Base-by-base conservation (phyloP, 83 land plant species). In the Thuja plicata region DNA sequence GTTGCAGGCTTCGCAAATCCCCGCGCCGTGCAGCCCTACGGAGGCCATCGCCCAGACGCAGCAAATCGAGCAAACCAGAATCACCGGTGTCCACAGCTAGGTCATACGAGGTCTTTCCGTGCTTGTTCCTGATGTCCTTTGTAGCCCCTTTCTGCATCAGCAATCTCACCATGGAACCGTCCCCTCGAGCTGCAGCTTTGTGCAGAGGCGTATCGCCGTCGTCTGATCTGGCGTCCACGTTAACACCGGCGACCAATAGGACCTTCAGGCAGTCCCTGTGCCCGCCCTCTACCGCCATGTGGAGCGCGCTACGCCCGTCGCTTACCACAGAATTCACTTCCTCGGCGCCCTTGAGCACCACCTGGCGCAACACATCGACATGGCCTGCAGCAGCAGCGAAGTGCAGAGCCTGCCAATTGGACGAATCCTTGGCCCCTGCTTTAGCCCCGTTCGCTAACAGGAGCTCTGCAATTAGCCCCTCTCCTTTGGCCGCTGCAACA, bases 181-280 rank as follows among this genome's bases (percentile, higher is more conserved):
- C 92, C 12, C 93, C 94, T 12, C 77, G 17, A 0, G 87, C 88
- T 15, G 96, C 93, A 0, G 93, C 94, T 0, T 83, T 87, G 82
- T 93, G 94, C 8, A 94, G 89, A 3, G 94, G 85, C n/a, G 96
- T 93, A 38, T 86, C 90, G 3, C 96, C 94, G 41, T 90, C 89
- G 6, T 27, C 46, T 7, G 83, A 35, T 32, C 90, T 40, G 40
- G 87, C 77, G 73, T 94, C 91, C 35, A 89, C 41, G 15, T 50
- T 17, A 5, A 93, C 91, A 2, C 93, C 93, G 17, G 62, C 88
- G 0, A 90, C 91, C 40, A 94, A 52, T 38, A 93, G 86, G 8
- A 91, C 88, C 84, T 88, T 54, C 1, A 89, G 90, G 87, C 94
- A 92, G 71, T 90, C 93, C 40, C 89, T 34, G 37, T 88, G 66